A percentile compares a stretch with the other conserved stretches of the same genome.
phyloP scores from a whole-genome alignment of 2,329 filamentous ascomycete genomes.

The Teratosphaeria pseudoeucalypti region DNA sequence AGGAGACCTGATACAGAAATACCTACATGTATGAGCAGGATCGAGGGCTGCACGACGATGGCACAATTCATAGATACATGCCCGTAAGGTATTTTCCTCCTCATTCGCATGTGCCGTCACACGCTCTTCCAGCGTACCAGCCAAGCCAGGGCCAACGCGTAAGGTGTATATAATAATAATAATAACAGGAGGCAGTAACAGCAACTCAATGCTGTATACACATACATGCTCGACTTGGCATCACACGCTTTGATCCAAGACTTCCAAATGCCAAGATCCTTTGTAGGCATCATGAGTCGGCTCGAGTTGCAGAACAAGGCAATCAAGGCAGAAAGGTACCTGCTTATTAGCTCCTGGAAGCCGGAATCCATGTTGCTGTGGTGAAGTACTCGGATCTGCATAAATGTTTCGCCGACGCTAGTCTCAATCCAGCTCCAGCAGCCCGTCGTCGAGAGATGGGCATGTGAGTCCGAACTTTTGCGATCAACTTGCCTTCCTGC shows the following conservation, averaged over 20 bases:
- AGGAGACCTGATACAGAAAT: too few species aligned
- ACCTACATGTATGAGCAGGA: neutral
- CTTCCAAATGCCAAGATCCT: too few species aligned
- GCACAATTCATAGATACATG: neutral
- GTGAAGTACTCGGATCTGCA: neutral
- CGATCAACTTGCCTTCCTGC: neutral
- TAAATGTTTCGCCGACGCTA: neutral
- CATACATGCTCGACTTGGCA: too few species aligned
- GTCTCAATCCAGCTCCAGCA: neutral
- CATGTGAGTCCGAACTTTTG: neutral
- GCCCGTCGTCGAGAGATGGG: neutral
- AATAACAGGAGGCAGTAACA: too few species aligned
- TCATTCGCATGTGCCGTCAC: neutral
- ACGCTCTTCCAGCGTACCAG: neutral
- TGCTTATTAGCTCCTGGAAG: neutral
- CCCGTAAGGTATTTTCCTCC: neutral
- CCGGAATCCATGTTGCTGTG: neutral
- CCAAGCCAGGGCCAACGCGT: neutral
- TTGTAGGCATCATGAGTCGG: neutral
- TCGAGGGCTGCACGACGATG: neutral
- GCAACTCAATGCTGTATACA: too few species aligned
- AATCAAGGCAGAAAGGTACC: neutral
- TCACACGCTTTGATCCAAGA: too few species aligned
- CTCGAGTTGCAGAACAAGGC: neutral
- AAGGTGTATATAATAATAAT: too few species aligned